Conservation (phyloP, 116 monocot genomes). For the Phalaenopsis hybrid region DNA sequence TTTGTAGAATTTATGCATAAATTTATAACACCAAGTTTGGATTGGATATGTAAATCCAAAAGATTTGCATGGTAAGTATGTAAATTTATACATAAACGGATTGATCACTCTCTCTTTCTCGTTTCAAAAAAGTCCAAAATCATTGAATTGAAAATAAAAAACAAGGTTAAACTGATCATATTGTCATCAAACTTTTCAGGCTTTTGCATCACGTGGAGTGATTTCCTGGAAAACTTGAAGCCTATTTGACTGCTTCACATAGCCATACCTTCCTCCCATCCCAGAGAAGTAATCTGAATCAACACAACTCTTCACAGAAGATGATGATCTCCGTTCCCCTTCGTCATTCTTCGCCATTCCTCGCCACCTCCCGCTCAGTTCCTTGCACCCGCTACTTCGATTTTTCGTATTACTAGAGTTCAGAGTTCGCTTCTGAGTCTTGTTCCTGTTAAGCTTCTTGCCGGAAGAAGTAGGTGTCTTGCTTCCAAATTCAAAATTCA, state of each 20-base stretch:
- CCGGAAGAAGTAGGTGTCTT: background rate
- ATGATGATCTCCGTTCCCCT: background rate
- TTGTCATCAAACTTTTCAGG: background rate
- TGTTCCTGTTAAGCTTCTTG: background rate
- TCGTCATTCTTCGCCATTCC: background rate
- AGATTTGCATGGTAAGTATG: no score
- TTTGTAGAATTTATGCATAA: no score
- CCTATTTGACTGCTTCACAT: background rate
- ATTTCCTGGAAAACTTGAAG: conserved; percentile 28
- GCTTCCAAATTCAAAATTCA: background rate
- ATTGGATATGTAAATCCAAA: no score
- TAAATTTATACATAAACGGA: background rate
- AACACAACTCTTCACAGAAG: background rate
- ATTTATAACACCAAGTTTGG: no score
- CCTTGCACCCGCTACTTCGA: background rate
- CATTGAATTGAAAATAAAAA: background rate
- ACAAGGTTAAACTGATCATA: background rate
- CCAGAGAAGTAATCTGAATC: conserved; percentile 1
- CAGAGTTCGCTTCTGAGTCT: background rate
- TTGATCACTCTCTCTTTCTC: background rate
- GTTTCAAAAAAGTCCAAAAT: background rate
- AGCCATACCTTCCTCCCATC: background rate
- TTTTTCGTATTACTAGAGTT: background rate
- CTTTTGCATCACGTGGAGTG: conserved; percentile 12
- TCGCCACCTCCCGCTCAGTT: background rate